These are phyloP conservation scores for Pythium biforme DNA, from an alignment of 352 stramenopile species.

Conservation along the genomic window DNA sequence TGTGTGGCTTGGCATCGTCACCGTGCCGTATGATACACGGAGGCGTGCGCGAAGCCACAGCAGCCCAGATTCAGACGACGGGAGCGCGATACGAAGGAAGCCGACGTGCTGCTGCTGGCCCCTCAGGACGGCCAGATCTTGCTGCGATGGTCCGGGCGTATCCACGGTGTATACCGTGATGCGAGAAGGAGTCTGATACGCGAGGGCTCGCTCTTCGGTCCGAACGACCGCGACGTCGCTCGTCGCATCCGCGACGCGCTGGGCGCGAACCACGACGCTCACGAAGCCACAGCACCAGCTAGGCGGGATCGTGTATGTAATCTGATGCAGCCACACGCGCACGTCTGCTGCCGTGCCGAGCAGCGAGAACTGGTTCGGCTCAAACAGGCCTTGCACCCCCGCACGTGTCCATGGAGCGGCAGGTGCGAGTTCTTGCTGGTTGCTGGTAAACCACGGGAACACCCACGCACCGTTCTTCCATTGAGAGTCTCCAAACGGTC, in stretches of 20 bases:
- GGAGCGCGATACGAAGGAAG: neutral
- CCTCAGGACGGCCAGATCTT: conserved; percentile 2
- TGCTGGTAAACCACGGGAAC: conserved; percentile 1
- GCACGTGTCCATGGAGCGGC: neutral
- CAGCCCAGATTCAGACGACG: neutral
- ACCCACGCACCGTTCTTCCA: conserved; percentile 3
- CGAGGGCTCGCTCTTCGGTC: conserved; percentile 5
- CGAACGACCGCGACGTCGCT: neutral
- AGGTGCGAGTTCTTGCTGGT: too few relatives aligned
- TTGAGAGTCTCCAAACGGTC: neutral
- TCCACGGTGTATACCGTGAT: neutral
- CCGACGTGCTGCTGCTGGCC: neutral
- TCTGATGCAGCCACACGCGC: neutral
- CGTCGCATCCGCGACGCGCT: neutral
- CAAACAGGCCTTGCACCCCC: neutral
- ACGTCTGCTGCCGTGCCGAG: conserved; percentile 1
- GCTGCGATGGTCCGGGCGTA: neutral
- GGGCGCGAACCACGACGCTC: neutral
- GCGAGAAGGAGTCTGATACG: neutral
- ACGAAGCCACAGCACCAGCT: conserved; percentile 12
- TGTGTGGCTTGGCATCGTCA: neutral
- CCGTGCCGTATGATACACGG: neutral
- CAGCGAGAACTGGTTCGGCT: conserved; percentile 7
- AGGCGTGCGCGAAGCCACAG: conserved; percentile 7
- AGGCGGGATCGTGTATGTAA: neutral